Percentiles rank a stretch among this genome's conserved stretches.
phyloP scores from a whole-genome alignment of 1,284 basidiomycete genomes.

The Peniophora sp. region DNA sequence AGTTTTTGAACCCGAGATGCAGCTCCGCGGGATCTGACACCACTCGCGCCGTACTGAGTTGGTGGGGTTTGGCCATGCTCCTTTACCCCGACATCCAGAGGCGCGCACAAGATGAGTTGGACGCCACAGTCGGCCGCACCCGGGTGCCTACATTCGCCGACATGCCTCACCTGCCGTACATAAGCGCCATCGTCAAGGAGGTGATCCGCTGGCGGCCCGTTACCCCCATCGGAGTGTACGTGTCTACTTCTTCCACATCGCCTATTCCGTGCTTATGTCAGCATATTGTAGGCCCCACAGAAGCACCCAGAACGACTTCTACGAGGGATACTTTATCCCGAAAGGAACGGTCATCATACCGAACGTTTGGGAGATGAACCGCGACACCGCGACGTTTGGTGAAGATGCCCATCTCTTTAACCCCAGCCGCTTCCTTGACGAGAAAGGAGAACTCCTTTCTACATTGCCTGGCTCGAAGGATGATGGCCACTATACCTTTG shows the following conservation, averaged over 20 bases:
- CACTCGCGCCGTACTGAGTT: background rate
- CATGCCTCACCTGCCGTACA: background rate
- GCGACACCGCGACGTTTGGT: conserved; percentile 1
- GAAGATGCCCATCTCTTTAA: conserved; percentile 1
- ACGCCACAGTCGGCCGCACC: background rate
- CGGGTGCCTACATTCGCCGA: background rate
- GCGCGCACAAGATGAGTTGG: background rate
- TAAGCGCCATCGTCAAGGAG: background rate
- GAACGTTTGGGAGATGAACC: conserved; percentile 3
- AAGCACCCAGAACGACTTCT: background rate
- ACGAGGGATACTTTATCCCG: background rate
- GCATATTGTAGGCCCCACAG: background rate
- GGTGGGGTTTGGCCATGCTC: background rate
- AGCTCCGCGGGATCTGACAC: background rate
- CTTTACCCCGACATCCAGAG: background rate
- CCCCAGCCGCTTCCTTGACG: conserved; percentile 1
- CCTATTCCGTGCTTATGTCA: too few relatives aligned
- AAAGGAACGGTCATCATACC: background rate
- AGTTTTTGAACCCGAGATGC: background rate
- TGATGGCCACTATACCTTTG: conserved; percentile 1
- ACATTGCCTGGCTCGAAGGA: background rate
- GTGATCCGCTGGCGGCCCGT: background rate
- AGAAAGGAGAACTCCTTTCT: background rate
- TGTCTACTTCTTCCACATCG: background rate
- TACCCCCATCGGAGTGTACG: background rate